These are phyloP conservation scores for Fistulifera pelliculosa DNA, from an alignment of 108 stramenopile genomes.

Conservation along the genomic window DNA sequence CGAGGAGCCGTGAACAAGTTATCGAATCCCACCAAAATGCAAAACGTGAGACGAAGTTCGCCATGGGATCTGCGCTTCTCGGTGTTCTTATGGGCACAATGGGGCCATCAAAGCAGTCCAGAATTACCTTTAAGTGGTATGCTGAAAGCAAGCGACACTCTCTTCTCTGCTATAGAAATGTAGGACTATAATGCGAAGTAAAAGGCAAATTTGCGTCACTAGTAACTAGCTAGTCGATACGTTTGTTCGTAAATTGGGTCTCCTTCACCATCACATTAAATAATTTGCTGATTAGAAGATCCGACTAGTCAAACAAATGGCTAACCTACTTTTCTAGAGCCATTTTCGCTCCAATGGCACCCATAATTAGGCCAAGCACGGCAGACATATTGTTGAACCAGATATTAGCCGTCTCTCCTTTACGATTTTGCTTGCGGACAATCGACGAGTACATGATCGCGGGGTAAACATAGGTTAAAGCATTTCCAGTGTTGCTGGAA, in stretches of 20 bases:
- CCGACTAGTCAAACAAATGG: background rate
- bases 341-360: conserved; percentile 65
- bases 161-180: too few species aligned
- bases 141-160: too few species aligned
- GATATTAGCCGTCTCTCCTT: background rate
- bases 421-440: conserved; percentile 47
- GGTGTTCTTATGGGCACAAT: conserved; percentile 51
- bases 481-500: conserved; percentile 74
- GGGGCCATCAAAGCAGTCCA: conserved; percentile 32
- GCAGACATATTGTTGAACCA: conserved; percentile 34
- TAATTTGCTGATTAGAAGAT: too few species aligned
- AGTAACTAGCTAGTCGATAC: too few species aligned
- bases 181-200: too few species aligned
- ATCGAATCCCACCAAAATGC: conserved; percentile 27
- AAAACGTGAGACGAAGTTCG: conserved; percentile 34
- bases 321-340: conserved; percentile 26
- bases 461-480: conserved; percentile 84
- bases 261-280: too few species aligned
- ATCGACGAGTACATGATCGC: conserved; percentile 71
- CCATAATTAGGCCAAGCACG: conserved; percentile 68
- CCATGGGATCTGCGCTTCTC: conserved; percentile 34
- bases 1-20: conserved; percentile 43
- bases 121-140: too few species aligned
- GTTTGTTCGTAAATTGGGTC: too few species aligned
- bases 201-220: too few species aligned